Evolutionary conservation across 1,139 yeast genomes (phyloP).

Genomic region (Pichia norvegensis): DNA sequence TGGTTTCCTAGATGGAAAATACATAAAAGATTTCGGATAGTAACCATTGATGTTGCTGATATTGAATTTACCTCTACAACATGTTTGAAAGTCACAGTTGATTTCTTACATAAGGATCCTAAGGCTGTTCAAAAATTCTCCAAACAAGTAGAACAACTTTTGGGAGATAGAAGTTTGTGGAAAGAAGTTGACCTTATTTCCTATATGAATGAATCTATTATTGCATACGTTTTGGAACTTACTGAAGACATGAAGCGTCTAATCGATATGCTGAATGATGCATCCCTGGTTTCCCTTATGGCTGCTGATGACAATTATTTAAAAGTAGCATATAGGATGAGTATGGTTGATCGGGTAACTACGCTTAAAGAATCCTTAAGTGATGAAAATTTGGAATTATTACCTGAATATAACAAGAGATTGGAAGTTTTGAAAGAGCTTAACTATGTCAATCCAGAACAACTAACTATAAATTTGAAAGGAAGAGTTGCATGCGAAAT

Average conservation of each 20-base stretch:
- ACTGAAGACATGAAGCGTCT: constrained; percentile 24
- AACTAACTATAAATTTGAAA: constrained; percentile 55
- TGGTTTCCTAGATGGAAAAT: constrained; percentile 27
- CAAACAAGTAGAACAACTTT: constrained; percentile 20
- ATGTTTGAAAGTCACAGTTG: constrained; percentile 31
- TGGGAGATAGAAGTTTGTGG: constrained; percentile 30
- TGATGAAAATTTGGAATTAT: constrained; percentile 78
- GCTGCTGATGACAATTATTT: constrained; percentile 36
- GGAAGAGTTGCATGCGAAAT: constrained; percentile 74
- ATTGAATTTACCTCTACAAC: constrained; percentile 48
- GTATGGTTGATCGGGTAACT: constrained; percentile 45
- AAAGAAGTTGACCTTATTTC: constrained; percentile 38
- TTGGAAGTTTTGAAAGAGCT: constrained; percentile 64
- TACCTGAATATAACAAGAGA: constrained; percentile 93
- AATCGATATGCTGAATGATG: constrained; percentile 15
- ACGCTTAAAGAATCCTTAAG: constrained; percentile 57
- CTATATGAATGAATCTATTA: constrained; percentile 43
- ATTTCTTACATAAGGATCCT: constrained; percentile 1
- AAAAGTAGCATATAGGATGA: constrained; percentile 40
- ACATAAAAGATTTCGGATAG: constrained; percentile 13
- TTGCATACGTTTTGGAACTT: constrained; percentile 36
- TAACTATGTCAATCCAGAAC: constrained; percentile 58
- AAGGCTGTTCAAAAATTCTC: not conserved
- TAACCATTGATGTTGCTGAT: constrained; percentile 34
- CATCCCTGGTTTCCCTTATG: constrained; percentile 34